These are phyloP conservation scores for Brettanomyces nanus DNA, from an alignment of 805 yeast genomes.

Conservation along the genomic window DNA sequence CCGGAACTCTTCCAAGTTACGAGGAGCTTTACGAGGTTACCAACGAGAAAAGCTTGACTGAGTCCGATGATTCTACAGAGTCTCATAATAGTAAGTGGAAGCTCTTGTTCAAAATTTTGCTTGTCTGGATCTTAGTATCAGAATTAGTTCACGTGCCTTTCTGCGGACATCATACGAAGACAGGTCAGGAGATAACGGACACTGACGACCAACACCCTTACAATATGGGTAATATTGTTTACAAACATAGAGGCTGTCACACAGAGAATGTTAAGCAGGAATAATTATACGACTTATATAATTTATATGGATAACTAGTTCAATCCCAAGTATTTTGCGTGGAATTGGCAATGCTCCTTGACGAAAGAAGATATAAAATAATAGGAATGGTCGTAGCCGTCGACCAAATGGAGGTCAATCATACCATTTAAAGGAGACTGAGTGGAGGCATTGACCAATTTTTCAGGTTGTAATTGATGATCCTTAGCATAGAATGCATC, in stretches of 20 bases:
- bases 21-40: constrained; percentile 5
- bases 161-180: too few relatives aligned
- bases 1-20: constrained; percentile 4
- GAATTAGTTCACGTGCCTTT: too few relatives aligned
- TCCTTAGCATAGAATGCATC: constrained; percentile 58
- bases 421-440: constrained; percentile 51
- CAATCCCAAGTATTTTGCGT: constrained; percentile 48
- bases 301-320: too few relatives aligned
- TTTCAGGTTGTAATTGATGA: constrained; percentile 66
- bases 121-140: too few relatives aligned
- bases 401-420: constrained; percentile 53
- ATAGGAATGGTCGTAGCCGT: constrained; percentile 88
- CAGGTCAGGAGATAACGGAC: too few relatives aligned
- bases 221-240: too few relatives aligned
- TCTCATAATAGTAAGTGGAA: not conserved
- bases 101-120: too few relatives aligned
- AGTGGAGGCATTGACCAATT: constrained; percentile 52
- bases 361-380: constrained; percentile 76
- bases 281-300: too few relatives aligned
- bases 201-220: too few relatives aligned
- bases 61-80: not conserved
- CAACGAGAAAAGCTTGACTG: not conserved
- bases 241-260: too few relatives aligned
- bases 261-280: too few relatives aligned
- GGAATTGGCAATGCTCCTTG: constrained; percentile 77